These are phyloP conservation scores for Lactifluus hygrophoroides DNA, from an alignment of 768 basidiomycete species.

Conservation along the genomic window DNA sequence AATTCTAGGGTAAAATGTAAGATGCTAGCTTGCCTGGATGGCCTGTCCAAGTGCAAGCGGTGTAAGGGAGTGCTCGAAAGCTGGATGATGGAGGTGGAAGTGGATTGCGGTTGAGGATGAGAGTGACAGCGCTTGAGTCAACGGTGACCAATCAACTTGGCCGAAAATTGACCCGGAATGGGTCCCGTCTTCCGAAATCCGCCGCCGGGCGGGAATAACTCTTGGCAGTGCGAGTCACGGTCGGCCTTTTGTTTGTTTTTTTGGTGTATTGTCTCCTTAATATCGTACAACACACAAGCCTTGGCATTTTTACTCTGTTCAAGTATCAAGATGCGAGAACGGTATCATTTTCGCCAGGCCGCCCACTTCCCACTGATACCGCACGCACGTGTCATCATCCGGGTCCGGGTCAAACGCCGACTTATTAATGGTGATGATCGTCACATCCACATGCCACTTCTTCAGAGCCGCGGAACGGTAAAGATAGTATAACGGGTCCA, in stretches of 20 bases:
- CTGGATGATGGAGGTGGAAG: conserved; percentile 17
- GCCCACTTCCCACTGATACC: no score
- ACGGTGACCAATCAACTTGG: not conserved
- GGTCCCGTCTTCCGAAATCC: not conserved
- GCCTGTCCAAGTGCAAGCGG: conserved; percentile 27
- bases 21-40: conserved; percentile 26
- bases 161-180: conserved; percentile 3
- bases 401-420: not conserved
- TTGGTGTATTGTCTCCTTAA: no score
- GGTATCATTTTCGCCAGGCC: no score
- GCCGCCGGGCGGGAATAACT: not conserved
- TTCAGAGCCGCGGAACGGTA: no score
- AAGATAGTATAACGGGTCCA: not conserved
- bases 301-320: not conserved
- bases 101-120: conserved; percentile 20
- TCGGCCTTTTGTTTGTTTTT: no score
- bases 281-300: not conserved
- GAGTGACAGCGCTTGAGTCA: not conserved
- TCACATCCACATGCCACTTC: not conserved
- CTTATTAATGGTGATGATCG: not conserved
- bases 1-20: conserved; percentile 28
- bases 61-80: conserved; percentile 17
- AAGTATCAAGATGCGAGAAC: no score
- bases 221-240: not conserved
- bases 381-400: not conserved